phyloP scores from a whole-genome alignment of 1,284 basidiomycete species.

The Mrakiaceae sp. region DNA sequence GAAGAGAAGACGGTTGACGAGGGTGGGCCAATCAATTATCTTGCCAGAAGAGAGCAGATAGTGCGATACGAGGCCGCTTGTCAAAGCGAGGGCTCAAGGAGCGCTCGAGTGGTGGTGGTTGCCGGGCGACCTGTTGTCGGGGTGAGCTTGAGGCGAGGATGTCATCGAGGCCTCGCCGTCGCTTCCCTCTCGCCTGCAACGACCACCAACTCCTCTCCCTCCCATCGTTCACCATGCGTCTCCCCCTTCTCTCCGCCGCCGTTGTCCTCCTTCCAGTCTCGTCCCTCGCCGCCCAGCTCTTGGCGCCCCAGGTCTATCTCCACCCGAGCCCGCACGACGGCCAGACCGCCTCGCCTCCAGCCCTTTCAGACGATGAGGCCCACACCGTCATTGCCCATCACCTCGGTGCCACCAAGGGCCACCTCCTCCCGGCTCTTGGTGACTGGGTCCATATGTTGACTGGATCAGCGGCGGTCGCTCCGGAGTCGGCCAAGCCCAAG shows the following conservation, averaged over 20 bases:
- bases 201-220: neutral
- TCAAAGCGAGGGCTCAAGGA: neutral
- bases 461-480: neutral
- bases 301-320: constrained; percentile 30
- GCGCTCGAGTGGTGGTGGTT: neutral
- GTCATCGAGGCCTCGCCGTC: too few species aligned
- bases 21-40: too few species aligned
- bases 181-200: neutral
- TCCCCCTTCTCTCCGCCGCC: neutral
- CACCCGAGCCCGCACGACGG: constrained; percentile 28
- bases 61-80: neutral
- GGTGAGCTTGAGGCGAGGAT: neutral
- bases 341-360: constrained; percentile 21
- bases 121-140: neutral
- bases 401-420: constrained; percentile 25
- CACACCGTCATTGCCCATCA: constrained; percentile 34
- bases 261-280: neutral
- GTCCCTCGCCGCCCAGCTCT: neutral
- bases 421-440: constrained; percentile 27
- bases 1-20: neutral
- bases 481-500: neutral
- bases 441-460: constrained; percentile 22
- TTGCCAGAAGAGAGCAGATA: neutral
- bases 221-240: neutral
- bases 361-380: constrained; percentile 29